phyloP scores from a whole-genome alignment of 2,329 filamentous ascomycete genomes.

The Orbilia oligospora region DNA sequence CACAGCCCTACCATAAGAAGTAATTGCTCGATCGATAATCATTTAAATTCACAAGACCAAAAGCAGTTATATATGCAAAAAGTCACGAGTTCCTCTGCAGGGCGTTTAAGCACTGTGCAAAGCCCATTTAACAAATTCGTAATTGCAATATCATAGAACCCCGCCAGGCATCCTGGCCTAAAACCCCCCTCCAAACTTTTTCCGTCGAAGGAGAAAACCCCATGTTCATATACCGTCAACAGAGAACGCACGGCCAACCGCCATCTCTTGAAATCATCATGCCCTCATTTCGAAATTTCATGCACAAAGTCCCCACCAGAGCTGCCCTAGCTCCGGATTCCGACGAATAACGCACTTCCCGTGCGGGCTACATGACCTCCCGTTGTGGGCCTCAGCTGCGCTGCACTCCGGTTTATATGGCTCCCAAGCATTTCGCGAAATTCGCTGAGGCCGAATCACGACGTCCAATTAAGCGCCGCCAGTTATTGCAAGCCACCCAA shows the following conservation, averaged over 20 bases:
- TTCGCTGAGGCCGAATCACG: slow-evolving; percentile 53
- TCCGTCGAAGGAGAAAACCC: neutral
- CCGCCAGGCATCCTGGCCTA: neutral
- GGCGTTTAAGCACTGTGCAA: slow-evolving; percentile 26
- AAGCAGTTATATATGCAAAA: slow-evolving; percentile 5
- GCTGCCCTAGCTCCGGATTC: slow-evolving; percentile 20
- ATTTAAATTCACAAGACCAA: neutral
- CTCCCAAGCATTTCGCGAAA: slow-evolving; percentile 43
- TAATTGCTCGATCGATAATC: neutral
- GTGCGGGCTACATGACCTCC: slow-evolving; percentile 40
- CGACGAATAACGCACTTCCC: slow-evolving; percentile 51
- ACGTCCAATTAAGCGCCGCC: slow-evolving; percentile 46
- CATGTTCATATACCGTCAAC: slow-evolving; percentile 32
- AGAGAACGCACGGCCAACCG: slow-evolving; percentile 35
- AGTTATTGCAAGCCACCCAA: slow-evolving; percentile 38
- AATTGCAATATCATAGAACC: slow-evolving; percentile 3
- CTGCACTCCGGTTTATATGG: slow-evolving; percentile 24
- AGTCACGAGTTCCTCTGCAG: slow-evolving; percentile 21
- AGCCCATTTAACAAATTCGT: slow-evolving; percentile 14
- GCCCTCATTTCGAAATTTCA: slow-evolving; percentile 39
- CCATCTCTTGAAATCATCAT: slow-evolving; percentile 22
- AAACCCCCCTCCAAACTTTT: slow-evolving; percentile 4
- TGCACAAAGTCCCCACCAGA: slow-evolving; percentile 22
- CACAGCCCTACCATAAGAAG: slow-evolving; percentile 18
- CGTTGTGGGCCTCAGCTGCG: slow-evolving; percentile 39